Conservation (phyloP, 179 eudicot genomes). For the Monotropa hypopitys region DNA sequence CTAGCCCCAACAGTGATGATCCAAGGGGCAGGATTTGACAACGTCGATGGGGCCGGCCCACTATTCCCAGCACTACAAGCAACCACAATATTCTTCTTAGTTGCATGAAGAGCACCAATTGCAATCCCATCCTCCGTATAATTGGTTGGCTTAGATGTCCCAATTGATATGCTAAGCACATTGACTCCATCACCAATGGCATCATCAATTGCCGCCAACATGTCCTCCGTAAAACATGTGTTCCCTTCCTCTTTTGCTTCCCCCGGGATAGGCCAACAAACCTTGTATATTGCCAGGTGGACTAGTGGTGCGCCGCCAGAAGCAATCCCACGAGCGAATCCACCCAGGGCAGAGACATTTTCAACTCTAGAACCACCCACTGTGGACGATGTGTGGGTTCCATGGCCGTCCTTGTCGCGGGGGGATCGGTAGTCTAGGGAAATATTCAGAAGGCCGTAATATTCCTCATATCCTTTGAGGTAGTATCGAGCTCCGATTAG, state of each 20-base stretch:
- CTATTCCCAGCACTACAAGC: conserved; percentile 66
- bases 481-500: conserved; percentile 84
- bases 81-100: conserved; percentile 55
- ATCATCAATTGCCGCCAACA: conserved; percentile 83
- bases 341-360: conserved; percentile 41
- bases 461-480: conserved; percentile 51
- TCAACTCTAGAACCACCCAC: conserved; percentile 53
- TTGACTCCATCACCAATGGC: conserved; percentile 76
- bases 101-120: conserved; percentile 69
- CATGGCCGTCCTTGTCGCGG: conserved; percentile 82
- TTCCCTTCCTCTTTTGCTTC: conserved; percentile 45
- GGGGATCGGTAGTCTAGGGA: conserved; percentile 60
- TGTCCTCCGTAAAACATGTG: conserved; percentile 62
- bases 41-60: conserved; percentile 45
- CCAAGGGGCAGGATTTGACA: conserved; percentile 80
- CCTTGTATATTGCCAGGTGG: conserved; percentile 74
- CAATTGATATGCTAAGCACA: conserved; percentile 64
- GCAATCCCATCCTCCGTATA: conserved; percentile 49
- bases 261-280: conserved; percentile 63
- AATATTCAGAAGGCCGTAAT: conserved; percentile 48
- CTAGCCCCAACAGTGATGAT: conserved; percentile 83
- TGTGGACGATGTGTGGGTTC: conserved; percentile 83
- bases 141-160: conserved; percentile 17
- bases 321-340: conserved; percentile 67
- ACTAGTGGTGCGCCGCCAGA: conserved; percentile 84